Conservation (phyloP, 257 asterid genomes). For the Nicotiana paniculata region DNA sequence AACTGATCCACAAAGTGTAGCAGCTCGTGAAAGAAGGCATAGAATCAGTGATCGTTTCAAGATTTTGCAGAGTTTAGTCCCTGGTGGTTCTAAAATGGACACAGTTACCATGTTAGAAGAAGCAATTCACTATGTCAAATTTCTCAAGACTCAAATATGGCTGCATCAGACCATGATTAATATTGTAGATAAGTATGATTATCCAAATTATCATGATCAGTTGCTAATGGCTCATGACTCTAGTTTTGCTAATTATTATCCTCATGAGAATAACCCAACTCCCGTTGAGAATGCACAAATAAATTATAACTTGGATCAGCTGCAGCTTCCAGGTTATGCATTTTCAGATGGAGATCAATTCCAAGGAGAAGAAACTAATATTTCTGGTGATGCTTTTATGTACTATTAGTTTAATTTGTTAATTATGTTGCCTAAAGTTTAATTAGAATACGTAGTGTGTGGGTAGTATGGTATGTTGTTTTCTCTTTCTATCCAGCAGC, state of each 20-base stretch:
- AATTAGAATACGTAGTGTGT: neutral
- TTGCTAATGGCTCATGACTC: neutral
- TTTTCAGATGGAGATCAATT: slow-evolving; percentile 2
- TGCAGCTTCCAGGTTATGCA: neutral
- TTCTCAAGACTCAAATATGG: slow-evolving; percentile 69
- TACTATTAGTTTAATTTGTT: slow-evolving; percentile 18
- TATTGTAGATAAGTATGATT: slow-evolving; percentile 9
- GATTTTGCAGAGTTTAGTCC: slow-evolving; percentile 66
- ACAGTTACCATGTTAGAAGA: slow-evolving; percentile 79
- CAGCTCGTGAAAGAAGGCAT: slow-evolving; percentile 80
- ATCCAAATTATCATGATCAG: neutral
- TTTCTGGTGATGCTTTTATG: slow-evolving; percentile 28
- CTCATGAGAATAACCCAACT: neutral
- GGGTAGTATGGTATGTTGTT: neutral
- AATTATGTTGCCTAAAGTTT: neutral
- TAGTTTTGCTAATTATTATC: neutral
- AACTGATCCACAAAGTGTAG: slow-evolving; percentile 78
- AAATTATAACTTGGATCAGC: neutral
- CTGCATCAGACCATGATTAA: slow-evolving; percentile 51
- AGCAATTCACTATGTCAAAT: slow-evolving; percentile 74
- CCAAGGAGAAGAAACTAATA: neutral
- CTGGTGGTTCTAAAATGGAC: slow-evolving; percentile 75
- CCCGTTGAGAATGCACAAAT: neutral
- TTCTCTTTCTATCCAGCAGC: neutral
- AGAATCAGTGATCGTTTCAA: slow-evolving; percentile 77